Evolutionary conservation across 805 yeast genomes (phyloP), one percentile per base, ranked within the genome.

Genomic region (Nakazawaea pomicola): DNA sequence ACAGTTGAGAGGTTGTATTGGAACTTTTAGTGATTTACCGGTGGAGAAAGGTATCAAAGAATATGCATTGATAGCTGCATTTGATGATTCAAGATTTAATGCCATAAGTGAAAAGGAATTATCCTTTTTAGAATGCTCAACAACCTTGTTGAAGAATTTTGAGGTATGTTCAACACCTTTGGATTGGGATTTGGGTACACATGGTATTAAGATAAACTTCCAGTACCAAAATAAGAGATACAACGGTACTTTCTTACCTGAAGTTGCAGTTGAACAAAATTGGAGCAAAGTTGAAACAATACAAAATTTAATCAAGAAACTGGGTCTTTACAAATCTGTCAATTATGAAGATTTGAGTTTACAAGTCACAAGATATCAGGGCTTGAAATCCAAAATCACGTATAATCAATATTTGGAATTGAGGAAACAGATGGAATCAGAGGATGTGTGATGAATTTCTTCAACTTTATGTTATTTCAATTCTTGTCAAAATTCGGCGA

Each of bases 221-320:
- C 55, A 54, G 9, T 52, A 62, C 16, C 50, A 55, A 6, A 70
- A 72, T 2, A 54, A 61, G 4, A 45, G 55, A 0, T 70, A 66
- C 41, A 74, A 82, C 37, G 88, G 97, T 0, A 93, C 98, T 0
- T 93, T 88, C 50, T 62, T 93, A 30, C 99, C 99, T 0, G 84
- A 80, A 31, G 98, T 93, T 1, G 95, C 96, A 17, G 70, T 64
- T 4, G 98, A 91, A 49, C 95, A 90, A 50, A 78, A 76, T 1
- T 88, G 96, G 96, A 73, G 72, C 49, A 74, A 83, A 51, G 62
- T 65, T 14, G 80, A 84, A 18, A 91, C 98, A 0, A 60, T 91
- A 42, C 67, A 67, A 45, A 73, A 85, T 49, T 67, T 95, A 29
- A 75, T 91, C 3, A 63, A 69, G 17, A 93, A 93, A 57, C 89